These are phyloP conservation scores for Phlebopus sp. DNA, from an alignment of 1,284 basidiomycete genomes.

Conservation along the genomic window DNA sequence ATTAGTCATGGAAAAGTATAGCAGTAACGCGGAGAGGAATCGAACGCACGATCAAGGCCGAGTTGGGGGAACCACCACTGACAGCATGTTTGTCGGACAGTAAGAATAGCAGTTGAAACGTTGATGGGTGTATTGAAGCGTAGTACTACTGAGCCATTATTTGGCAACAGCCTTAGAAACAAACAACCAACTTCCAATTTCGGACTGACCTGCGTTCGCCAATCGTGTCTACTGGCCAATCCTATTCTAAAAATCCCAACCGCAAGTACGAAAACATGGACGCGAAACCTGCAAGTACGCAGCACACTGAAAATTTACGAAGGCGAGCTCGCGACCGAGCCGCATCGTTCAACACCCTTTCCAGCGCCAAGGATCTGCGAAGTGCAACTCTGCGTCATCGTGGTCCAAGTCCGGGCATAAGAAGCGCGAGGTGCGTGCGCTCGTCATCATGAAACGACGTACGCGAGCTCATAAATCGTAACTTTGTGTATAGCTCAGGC, in stretches of 20 bases:
- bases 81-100: no score
- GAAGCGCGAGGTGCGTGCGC: slow-evolving; percentile 15
- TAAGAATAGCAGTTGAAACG: no score
- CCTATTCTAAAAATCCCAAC: background rate
- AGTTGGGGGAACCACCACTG: no score
- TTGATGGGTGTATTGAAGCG: no score
- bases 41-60: no score
- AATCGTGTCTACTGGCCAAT: background rate
- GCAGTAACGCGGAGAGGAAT: no score
- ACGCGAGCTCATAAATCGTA: no score
- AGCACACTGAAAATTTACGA: slow-evolving; percentile 6
- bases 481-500: slow-evolving; percentile 13
- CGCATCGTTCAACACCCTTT: slow-evolving; percentile 16
- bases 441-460: no score
- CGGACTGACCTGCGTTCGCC: background rate
- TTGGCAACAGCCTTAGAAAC: slow-evolving; percentile 19
- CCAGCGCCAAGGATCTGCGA: slow-evolving; percentile 6
- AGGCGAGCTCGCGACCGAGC: slow-evolving; percentile 11
- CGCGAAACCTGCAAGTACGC: slow-evolving; percentile 13
- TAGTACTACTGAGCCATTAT: no score
- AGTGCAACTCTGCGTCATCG: slow-evolving; percentile 16
- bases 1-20: no score
- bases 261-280: slow-evolving; percentile 14
- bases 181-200: slow-evolving; percentile 18
- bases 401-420: slow-evolving; percentile 14